These are phyloP conservation scores for Entelexis paramagnoliae DNA, from an alignment of 1,139 yeast genomes.

Conservation along the genomic window DNA sequence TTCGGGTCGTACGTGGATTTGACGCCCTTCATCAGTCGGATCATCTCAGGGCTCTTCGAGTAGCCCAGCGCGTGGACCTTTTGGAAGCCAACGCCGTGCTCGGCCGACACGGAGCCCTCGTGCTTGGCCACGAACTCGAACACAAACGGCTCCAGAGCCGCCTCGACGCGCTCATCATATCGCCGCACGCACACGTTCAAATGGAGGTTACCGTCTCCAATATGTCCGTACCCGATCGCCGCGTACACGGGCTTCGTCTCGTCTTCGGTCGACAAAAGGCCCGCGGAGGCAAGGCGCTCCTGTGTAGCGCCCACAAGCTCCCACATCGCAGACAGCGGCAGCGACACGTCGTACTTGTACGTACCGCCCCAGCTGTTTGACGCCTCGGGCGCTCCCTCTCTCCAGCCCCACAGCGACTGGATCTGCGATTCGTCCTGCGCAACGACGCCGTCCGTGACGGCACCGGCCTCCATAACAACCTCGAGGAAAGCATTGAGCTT, in stretches of 20 bases:
- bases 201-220: conserved; percentile 94
- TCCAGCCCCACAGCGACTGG: conserved; percentile 81
- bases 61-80: conserved; percentile 82
- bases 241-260: conserved; percentile 60
- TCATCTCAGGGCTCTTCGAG: conserved; percentile 61
- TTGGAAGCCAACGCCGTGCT: conserved; percentile 94
- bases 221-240: conserved; percentile 90
- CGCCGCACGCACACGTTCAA: conserved; percentile 83
- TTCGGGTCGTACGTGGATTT: conserved; percentile 82
- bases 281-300: conserved; percentile 45
- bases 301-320: conserved; percentile 68
- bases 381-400: conserved; percentile 89
- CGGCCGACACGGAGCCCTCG: conserved; percentile 87
- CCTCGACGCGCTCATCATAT: conserved; percentile 67
- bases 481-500: conserved; percentile 68
- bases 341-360: conserved; percentile 88
- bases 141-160: conserved; percentile 78
- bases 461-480: conserved; percentile 68
- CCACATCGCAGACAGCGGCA: conserved; percentile 71
- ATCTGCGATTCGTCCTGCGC: conserved; percentile 92
- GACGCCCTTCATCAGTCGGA: conserved; percentile 61
- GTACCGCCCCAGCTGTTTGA: conserved; percentile 82
- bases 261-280: conserved; percentile 56
- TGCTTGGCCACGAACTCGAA: conserved; percentile 76
- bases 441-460: conserved; percentile 82